Evolutionary conservation across 2,329 filamentous ascomycete genomes (phyloP).

Genomic region (Diplocarpon rosae): DNA sequence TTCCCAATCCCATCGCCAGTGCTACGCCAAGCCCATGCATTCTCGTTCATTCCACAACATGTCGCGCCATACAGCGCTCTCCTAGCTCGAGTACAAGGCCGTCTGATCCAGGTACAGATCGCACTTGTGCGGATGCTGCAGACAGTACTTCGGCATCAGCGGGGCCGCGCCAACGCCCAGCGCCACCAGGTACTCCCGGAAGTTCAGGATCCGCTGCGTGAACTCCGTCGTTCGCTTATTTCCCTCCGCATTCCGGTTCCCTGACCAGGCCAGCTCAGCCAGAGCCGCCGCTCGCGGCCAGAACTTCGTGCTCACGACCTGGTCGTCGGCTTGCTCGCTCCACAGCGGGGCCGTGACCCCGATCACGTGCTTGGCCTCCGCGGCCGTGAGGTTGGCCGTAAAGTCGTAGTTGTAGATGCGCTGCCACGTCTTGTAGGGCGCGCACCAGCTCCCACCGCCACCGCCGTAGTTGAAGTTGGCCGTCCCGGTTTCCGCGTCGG

Average conservation of each 20-base stretch:
- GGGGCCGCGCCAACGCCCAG: slow-evolving; percentile 39
- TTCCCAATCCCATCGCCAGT: too few species aligned
- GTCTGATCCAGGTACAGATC: slow-evolving; percentile 43
- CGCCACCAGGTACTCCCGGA: slow-evolving; percentile 46
- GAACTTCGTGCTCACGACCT: slow-evolving; percentile 60
- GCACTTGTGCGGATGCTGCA: slow-evolving; percentile 46
- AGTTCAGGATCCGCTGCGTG: slow-evolving; percentile 46
- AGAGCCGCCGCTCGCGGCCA: slow-evolving; percentile 67
- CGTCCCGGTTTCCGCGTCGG: slow-evolving; percentile 48
- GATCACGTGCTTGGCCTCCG: slow-evolving; percentile 54
- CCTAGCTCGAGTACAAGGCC: slow-evolving; percentile 2
- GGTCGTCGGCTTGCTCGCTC: slow-evolving; percentile 63
- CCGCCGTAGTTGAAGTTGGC: slow-evolving; percentile 39
- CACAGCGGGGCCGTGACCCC: slow-evolving; percentile 76
- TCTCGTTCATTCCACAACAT: too few species aligned
- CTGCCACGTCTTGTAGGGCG: slow-evolving; percentile 69
- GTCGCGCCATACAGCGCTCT: background rate
- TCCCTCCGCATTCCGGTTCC: slow-evolving; percentile 50
- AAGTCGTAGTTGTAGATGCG: slow-evolving; percentile 73
- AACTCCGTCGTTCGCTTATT: slow-evolving; percentile 51
- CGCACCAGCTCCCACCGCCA: slow-evolving; percentile 71
- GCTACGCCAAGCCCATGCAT: too few species aligned
- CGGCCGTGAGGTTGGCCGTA: slow-evolving; percentile 45
- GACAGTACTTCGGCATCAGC: slow-evolving; percentile 45
- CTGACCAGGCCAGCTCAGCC: slow-evolving; percentile 65